phyloP scores from a whole-genome alignment of 306 rosid species.

The Quillaja saponaria region DNA sequence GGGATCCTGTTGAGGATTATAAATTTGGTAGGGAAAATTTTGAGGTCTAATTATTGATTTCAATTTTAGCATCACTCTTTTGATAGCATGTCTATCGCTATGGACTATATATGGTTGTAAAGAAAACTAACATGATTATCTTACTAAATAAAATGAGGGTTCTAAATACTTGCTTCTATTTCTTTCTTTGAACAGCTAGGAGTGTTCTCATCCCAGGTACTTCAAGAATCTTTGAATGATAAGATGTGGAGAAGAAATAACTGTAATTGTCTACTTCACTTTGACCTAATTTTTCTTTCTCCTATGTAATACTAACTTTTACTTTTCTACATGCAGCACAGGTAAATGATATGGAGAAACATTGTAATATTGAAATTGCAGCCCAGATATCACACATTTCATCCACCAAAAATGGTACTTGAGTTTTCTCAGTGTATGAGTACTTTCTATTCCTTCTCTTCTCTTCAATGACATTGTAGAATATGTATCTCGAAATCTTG shows the following conservation, averaged over 20 bases:
- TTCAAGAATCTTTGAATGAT: conserved; percentile 91
- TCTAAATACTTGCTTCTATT: conserved; percentile 35
- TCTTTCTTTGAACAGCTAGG: conserved; percentile 79
- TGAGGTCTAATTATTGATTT: no score
- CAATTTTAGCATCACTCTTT: no score
- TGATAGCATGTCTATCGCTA: conserved; percentile 6
- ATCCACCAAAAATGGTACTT: conserved; percentile 79
- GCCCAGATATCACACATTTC: conserved; percentile 80
- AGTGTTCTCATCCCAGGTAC: conserved; percentile 97
- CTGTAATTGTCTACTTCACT: conserved; percentile 55
- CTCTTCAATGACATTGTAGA: neutral
- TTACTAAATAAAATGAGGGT: conserved; percentile 18
- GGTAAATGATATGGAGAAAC: conserved; percentile 89
- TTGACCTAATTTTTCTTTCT: conserved; percentile 8
- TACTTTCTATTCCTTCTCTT: conserved; percentile 36
- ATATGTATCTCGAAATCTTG: neutral
- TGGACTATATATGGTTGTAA: conserved; percentile 7
- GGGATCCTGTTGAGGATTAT: conserved; percentile 6
- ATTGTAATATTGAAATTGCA: conserved; percentile 87
- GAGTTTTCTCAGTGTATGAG: conserved; percentile 47
- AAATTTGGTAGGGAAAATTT: no score
- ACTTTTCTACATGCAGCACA: conserved; percentile 56
- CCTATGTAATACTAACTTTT: conserved; percentile 26
- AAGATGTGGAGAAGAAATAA: conserved; percentile 81
- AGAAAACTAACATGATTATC: neutral